phyloP scores from a whole-genome alignment of 2,329 filamentous ascomycete genomes.

The Fusarium keratoplasticum region DNA sequence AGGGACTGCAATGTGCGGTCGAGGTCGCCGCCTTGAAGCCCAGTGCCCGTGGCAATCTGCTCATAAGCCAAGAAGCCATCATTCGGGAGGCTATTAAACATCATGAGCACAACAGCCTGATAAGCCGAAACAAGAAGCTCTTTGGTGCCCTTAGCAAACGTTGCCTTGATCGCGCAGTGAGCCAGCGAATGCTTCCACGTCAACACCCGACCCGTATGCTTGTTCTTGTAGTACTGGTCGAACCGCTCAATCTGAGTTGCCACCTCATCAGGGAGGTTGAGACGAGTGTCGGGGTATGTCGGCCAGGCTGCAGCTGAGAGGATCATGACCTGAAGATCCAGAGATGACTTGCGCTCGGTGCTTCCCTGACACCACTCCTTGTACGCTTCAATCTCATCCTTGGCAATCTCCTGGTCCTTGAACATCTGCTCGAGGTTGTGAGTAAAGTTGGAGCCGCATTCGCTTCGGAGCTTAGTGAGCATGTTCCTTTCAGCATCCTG shows the following conservation, averaged over 20 bases:
- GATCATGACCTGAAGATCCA: constrained; percentile 84
- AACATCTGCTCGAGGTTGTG: constrained; percentile 99
- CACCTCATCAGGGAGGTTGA: constrained; percentile 82
- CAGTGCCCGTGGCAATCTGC: constrained; percentile 80
- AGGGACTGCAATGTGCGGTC: constrained; percentile 93
- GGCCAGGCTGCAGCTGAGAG: constrained; percentile 95
- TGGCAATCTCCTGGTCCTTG: constrained; percentile 93
- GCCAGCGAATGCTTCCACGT: constrained; percentile 95
- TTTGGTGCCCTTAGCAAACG: constrained; percentile 83
- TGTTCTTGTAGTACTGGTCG: constrained; percentile 86
- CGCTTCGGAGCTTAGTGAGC: constrained; percentile 89
- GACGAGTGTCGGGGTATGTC: constrained; percentile 79
- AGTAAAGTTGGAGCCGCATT: constrained; percentile 94
- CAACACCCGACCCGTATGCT: constrained; percentile 88
- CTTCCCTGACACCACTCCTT: constrained; percentile 73
- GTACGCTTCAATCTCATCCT: constrained; percentile 93
- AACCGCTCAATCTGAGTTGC: constrained; percentile 83
- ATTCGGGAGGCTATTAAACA: constrained; percentile 80
- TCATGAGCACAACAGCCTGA: constrained; percentile 88
- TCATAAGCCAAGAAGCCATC: constrained; percentile 77
- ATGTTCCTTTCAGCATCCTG: constrained; percentile 96
- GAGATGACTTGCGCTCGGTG: constrained; percentile 57
- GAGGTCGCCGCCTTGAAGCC: constrained; percentile 81
- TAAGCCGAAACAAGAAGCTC: constrained; percentile 92
- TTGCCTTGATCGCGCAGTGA: constrained; percentile 86